These are phyloP conservation scores for Chaetomium tenue DNA, from an alignment of 495 filamentous ascomycete species.

Conservation along the genomic window DNA sequence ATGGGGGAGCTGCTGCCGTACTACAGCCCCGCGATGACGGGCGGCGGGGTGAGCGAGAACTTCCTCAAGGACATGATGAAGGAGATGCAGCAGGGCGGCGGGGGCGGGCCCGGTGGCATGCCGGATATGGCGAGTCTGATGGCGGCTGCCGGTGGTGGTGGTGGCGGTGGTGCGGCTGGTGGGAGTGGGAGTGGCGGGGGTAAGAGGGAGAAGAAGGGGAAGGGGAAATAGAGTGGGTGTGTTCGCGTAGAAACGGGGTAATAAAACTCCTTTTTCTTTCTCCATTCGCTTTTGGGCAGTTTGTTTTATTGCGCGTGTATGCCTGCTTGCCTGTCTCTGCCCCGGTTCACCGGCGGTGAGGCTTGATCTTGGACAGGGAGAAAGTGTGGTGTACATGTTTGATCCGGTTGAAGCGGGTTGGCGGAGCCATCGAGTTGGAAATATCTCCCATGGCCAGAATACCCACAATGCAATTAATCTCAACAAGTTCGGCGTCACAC, in stretches of 20 bases:
- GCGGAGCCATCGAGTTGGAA: too few species aligned
- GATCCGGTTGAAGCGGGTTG: too few species aligned
- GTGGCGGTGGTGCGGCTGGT: slow-evolving; percentile 27
- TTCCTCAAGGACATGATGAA: slow-evolving; percentile 97
- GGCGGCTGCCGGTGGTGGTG: slow-evolving; percentile 35
- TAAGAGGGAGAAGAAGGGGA: slow-evolving; percentile 37
- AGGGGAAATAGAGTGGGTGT: slow-evolving; percentile 42
- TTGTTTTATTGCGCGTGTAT: background rate
- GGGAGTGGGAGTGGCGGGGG: slow-evolving; percentile 29
- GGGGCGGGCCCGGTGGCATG: slow-evolving; percentile 34
- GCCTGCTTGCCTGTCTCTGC: too few species aligned
- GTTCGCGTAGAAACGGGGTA: background rate
- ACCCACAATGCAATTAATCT: background rate
- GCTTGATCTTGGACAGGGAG: background rate
- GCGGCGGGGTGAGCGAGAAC: slow-evolving; percentile 93
- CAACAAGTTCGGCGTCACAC: too few species aligned
- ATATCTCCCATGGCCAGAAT: too few species aligned
- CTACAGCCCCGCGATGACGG: slow-evolving; percentile 83
- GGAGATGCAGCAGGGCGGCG: slow-evolving; percentile 71
- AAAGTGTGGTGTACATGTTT: too few species aligned
- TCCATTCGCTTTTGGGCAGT: background rate
- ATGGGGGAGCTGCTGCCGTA: slow-evolving; percentile 78
- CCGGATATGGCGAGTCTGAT: slow-evolving; percentile 48
- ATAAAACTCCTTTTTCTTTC: background rate
- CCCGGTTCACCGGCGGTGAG: too few species aligned